These are phyloP conservation scores for Tripterygium wilfordii DNA, from an alignment of 177 flowering plant species.

Conservation along the genomic window DNA sequence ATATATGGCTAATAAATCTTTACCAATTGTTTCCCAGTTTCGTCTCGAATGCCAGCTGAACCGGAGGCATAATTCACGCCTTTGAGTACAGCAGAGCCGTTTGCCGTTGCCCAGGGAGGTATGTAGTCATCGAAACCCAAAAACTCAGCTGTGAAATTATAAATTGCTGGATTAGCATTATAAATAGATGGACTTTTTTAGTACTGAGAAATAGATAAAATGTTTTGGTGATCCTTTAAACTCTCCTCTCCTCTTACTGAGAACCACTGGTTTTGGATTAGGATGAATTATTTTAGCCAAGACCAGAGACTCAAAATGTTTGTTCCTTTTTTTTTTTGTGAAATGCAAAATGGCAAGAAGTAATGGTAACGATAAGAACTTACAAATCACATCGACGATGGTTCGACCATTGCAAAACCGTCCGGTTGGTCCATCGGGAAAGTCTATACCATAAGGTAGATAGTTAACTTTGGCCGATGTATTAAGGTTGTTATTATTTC, in stretches of 20 bases:
- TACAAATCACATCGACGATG: slow-evolving; percentile 20
- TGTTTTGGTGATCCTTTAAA: background rate
- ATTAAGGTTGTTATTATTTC: slow-evolving; percentile 24
- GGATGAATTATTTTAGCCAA: too few species aligned
- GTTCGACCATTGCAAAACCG: slow-evolving; percentile 33
- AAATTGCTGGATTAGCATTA: too few species aligned
- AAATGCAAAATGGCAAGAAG: too few species aligned
- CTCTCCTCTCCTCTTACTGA: too few species aligned
- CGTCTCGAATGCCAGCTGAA: slow-evolving; percentile 31
- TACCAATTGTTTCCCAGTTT: slow-evolving; percentile 15
- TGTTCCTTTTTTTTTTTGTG: too few species aligned
- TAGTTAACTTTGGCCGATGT: slow-evolving; percentile 26
- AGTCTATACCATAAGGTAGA: slow-evolving; percentile 32
- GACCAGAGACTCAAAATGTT: too few species aligned
- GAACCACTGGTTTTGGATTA: too few species aligned
- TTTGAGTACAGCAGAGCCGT: slow-evolving; percentile 8
- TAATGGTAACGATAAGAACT: too few species aligned
- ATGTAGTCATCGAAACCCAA: slow-evolving; percentile 22
- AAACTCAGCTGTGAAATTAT: slow-evolving; percentile 20
- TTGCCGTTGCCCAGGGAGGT: slow-evolving; percentile 22
- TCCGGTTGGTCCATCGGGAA: slow-evolving; percentile 26
- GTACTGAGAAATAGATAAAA: too few species aligned
- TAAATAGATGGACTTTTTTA: too few species aligned
- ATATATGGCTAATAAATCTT: too few species aligned
- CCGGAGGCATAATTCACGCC: slow-evolving; percentile 45